These are phyloP conservation scores for Copromyces sp. DNA, from an alignment of 495 filamentous ascomycete species.

Conservation along the genomic window DNA sequence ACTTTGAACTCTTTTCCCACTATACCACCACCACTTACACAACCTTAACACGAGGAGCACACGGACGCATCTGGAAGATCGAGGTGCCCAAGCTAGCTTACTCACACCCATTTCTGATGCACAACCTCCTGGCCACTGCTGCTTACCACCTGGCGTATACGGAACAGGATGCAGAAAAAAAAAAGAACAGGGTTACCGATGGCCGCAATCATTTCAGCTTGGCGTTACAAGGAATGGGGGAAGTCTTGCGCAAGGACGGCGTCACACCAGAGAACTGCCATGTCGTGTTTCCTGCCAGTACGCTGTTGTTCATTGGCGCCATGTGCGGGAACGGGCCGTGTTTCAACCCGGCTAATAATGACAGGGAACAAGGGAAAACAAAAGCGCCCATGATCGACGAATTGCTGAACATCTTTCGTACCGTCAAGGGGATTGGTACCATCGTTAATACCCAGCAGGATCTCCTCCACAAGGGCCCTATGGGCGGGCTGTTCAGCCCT, in stretches of 20 bases:
- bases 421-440: slow-evolving; percentile 17
- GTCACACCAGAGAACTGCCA: slow-evolving; percentile 21
- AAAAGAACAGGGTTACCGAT: slow-evolving; percentile 5
- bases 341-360: not conserved
- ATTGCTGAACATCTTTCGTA: slow-evolving; percentile 14
- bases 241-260: slow-evolving; percentile 6
- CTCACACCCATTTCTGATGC: slow-evolving; percentile 16
- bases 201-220: slow-evolving; percentile 18
- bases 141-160: slow-evolving; percentile 19
- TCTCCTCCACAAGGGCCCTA: slow-evolving; percentile 8
- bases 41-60: slow-evolving; percentile 5
- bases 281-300: slow-evolving; percentile 16
- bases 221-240: slow-evolving; percentile 15
- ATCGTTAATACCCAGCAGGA: slow-evolving; percentile 10
- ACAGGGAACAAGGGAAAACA: not conserved
- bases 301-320: slow-evolving; percentile 16
- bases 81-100: slow-evolving; percentile 15
- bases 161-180: slow-evolving; percentile 5
- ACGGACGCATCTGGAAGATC: slow-evolving; percentile 11
- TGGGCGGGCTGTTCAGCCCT: slow-evolving; percentile 7
- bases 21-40: slow-evolving; percentile 11
- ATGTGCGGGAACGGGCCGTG: slow-evolving; percentile 7
- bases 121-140: slow-evolving; percentile 18
- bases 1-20: slow-evolving; percentile 22
- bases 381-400: slow-evolving; percentile 10